phyloP scores from a whole-genome alignment of 805 yeast species.

The Saturnispora sekii region DNA sequence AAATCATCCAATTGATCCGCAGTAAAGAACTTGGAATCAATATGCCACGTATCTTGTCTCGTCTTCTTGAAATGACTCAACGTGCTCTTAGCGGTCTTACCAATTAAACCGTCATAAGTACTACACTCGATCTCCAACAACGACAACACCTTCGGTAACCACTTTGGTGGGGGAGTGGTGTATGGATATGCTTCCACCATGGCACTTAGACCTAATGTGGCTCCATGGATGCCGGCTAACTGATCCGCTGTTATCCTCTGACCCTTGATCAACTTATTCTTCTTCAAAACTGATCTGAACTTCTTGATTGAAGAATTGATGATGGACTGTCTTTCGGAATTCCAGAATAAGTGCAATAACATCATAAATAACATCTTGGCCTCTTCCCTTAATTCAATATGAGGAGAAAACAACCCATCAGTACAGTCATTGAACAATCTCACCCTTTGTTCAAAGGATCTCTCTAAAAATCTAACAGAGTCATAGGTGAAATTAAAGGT shows the following conservation, averaged over 20 bases:
- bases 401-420: slow-evolving; percentile 46
- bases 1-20: slow-evolving; percentile 77
- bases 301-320: slow-evolving; percentile 34
- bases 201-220: slow-evolving; percentile 83
- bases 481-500: slow-evolving; percentile 62
- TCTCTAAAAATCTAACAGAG: slow-evolving; percentile 52
- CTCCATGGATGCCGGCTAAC: slow-evolving; percentile 58
- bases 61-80: slow-evolving; percentile 82
- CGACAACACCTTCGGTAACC: slow-evolving; percentile 74
- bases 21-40: slow-evolving; percentile 67
- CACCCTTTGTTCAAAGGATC: slow-evolving; percentile 38
- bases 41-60: slow-evolving; percentile 94
- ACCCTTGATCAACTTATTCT: slow-evolving; percentile 20
- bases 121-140: slow-evolving; percentile 62
- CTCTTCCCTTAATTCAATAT: slow-evolving; percentile 64
- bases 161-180: slow-evolving; percentile 78
- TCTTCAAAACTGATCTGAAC: slow-evolving; percentile 35
- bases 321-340: slow-evolving; percentile 33
- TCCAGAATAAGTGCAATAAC: slow-evolving; percentile 57
- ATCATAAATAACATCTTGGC: slow-evolving; percentile 73
- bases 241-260: slow-evolving; percentile 33
- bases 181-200: slow-evolving; percentile 85
- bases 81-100: slow-evolving; percentile 72
- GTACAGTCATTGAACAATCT: slow-evolving; percentile 43
- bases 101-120: slow-evolving; percentile 67